Percentiles rank a stretch among this genome's conserved stretches.
Conservation (phyloP, 2,329 filamentous ascomycete species). For the Xylariaceae sp. region DNA sequence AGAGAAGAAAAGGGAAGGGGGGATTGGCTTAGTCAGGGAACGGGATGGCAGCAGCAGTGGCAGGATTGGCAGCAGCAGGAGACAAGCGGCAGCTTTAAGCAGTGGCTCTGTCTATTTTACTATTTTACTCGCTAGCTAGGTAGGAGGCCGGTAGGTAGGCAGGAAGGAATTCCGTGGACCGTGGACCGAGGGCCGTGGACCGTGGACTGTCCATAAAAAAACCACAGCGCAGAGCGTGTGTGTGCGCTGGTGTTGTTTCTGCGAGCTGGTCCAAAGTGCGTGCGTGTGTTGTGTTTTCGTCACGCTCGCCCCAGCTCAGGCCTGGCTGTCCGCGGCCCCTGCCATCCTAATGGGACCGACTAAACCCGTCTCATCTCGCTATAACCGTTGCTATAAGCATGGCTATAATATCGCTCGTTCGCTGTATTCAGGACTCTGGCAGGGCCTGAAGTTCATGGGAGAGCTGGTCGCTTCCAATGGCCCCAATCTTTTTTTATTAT, state of each 20-base stretch:
- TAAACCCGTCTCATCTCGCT: constrained; percentile 3
- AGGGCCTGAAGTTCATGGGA: no score
- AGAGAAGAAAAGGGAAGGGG: constrained; percentile 12
- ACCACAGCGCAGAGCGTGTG: background rate
- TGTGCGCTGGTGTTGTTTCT: background rate
- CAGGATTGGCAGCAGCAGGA: background rate
- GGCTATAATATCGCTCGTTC: background rate
- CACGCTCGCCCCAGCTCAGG: background rate
- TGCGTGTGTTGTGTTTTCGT: constrained; percentile 1
- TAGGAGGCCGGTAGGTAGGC: no score
- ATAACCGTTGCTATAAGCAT: constrained; percentile 11
- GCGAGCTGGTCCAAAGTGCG: background rate
- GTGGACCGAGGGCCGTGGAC: constrained; percentile 14
- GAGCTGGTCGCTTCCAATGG: background rate
- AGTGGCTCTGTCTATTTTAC: no score
- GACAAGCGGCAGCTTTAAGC: no score
- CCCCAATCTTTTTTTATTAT: background rate
- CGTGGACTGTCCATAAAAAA: background rate
- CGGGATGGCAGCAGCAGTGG: constrained; percentile 14
- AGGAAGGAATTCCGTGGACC: background rate
- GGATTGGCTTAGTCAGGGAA: constrained; percentile 12
- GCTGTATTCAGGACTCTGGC: background rate
- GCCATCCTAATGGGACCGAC: background rate
- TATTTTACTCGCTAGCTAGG: no score
- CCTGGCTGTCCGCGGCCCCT: background rate